Percentiles rank a stretch among this genome's conserved stretches.
phyloP scores from a whole-genome alignment of 352 stramenopile genomes.

The Thraustochytrium sp. region DNA sequence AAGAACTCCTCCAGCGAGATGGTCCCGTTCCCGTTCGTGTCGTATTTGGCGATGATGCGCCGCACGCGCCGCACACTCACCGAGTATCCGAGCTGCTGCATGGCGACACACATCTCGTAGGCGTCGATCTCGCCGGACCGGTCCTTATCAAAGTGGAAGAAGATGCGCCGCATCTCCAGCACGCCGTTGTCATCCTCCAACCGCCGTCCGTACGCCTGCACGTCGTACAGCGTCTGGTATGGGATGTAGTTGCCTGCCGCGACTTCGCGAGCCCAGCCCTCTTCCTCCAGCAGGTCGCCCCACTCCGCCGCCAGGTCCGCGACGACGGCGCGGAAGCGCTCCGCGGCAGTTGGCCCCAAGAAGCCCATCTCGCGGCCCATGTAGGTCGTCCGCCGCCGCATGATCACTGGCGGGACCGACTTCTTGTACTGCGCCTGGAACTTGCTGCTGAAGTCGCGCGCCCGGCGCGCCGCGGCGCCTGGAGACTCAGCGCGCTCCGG shows the following conservation, averaged over 20 bases:
- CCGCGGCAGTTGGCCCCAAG: not conserved
- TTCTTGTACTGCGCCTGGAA: constrained; percentile 22
- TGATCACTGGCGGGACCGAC: not conserved
- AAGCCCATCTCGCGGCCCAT: not conserved
- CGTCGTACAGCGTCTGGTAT: constrained; percentile 27
- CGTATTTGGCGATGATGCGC: constrained; percentile 36
- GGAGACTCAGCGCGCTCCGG: constrained; percentile 1
- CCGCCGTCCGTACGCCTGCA: constrained; percentile 21
- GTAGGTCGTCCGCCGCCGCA: not conserved
- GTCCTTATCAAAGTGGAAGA: constrained; percentile 37
- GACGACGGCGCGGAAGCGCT: not conserved
- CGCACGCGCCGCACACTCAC: not conserved
- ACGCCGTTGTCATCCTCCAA: constrained; percentile 37
- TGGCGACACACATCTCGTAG: constrained; percentile 9
- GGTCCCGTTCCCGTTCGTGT: constrained; percentile 14
- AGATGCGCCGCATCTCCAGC: constrained; percentile 36
- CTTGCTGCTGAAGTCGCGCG: not conserved
- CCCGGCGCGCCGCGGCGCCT: not conserved
- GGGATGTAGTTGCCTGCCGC: constrained; percentile 15
- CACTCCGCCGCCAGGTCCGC: not conserved
- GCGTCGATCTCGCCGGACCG: constrained; percentile 17
- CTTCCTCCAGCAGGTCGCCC: not conserved
- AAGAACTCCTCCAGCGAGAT: constrained; percentile 38
- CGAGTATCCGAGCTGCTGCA: not conserved
- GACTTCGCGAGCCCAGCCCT: not conserved